Conservation (phyloP, 176 grass and related monocot genomes). For the Juncus inflexus region DNA sequence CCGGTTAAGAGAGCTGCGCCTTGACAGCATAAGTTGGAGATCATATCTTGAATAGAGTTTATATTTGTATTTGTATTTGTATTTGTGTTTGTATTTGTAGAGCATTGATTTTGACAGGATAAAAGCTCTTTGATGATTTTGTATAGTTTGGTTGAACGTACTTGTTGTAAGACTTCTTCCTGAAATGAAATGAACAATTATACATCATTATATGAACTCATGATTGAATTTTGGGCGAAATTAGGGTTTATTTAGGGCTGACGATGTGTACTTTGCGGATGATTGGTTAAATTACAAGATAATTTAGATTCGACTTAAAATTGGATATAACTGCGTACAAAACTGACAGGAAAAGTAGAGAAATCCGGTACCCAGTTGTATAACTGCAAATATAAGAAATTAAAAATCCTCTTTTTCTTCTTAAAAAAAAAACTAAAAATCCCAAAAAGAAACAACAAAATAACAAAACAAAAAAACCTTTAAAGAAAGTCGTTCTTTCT, state of each 20-base stretch:
- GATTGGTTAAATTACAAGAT: too few species aligned
- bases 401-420: too few species aligned
- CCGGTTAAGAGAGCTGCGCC: conserved; percentile 52
- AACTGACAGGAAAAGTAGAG: too few species aligned
- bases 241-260: too few species aligned
- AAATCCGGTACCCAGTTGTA: too few species aligned
- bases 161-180: conserved; percentile 71
- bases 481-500: conserved; percentile 50
- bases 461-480: conserved; percentile 39
- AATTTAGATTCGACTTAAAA: too few species aligned
- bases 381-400: too few species aligned
- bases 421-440: too few species aligned
- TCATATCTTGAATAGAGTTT: conserved; percentile 32
- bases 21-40: conserved; percentile 62
- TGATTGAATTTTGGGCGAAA: too few species aligned
- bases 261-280: too few species aligned
- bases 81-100: conserved; percentile 17
- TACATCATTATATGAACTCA: too few species aligned
- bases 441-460: neutral
- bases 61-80: conserved; percentile 26
- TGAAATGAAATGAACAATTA: conserved; percentile 12
- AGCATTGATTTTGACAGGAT: conserved; percentile 31
- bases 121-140: conserved; percentile 41
- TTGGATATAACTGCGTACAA: too few species aligned
- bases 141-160: conserved; percentile 51